Percentiles rank a stretch among this genome's conserved stretches.
These are phyloP conservation scores for Lentinula sp. DNA, from an alignment of 768 basidiomycete genomes.

Conservation along the genomic window DNA sequence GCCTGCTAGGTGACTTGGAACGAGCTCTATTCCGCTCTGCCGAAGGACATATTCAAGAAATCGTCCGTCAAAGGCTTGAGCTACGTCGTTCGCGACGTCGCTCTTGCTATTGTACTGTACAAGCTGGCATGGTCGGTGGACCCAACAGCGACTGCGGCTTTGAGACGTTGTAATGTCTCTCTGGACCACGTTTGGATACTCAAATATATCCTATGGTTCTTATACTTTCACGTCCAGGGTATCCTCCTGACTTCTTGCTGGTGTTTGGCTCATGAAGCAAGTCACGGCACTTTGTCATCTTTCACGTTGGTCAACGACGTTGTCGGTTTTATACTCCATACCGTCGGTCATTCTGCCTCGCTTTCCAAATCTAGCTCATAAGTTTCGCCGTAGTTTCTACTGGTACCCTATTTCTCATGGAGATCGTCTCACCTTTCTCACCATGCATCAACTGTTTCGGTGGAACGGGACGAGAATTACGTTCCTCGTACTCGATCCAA, in stretches of 20 bases:
- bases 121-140: neutral
- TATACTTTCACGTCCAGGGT: conserved; percentile 57
- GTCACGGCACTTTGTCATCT: conserved; percentile 48
- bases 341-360: no score
- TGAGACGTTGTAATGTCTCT: no score
- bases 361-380: neutral
- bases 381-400: conserved; percentile 31
- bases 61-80: no score
- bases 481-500: conserved; percentile 47
- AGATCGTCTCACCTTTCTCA: conserved; percentile 18
- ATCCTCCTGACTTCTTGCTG: conserved; percentile 53
- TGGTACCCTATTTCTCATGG: conserved; percentile 66
- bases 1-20: no score
- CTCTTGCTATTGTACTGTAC: no score
- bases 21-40: no score
- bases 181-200: no score
- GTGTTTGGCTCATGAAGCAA: conserved; percentile 57
- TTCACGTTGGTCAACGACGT: conserved; percentile 37
- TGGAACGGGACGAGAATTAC: conserved; percentile 76
- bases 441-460: conserved; percentile 57
- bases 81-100: no score
- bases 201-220: conserved; percentile 35
- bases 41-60: no score
- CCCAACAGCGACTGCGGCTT: neutral
- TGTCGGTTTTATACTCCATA: conserved; percentile 43